phyloP scores from a whole-genome alignment of 805 yeast species.

The Zygotorulaspora danielsina region DNA sequence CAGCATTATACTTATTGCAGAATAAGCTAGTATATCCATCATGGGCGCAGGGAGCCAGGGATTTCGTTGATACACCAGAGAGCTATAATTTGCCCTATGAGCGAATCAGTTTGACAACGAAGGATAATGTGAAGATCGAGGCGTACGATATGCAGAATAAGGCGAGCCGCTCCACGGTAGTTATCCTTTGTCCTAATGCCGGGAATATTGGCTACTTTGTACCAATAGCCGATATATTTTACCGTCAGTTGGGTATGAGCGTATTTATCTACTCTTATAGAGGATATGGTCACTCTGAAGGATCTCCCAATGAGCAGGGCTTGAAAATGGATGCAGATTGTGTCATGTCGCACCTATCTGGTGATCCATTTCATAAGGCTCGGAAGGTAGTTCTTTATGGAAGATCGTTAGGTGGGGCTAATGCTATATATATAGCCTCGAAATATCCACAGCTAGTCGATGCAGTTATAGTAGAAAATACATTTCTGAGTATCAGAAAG shows the following conservation, averaged over 20 bases:
- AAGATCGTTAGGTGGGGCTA: conserved; percentile 93
- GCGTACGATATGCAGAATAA: conserved; percentile 45
- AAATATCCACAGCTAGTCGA: conserved; percentile 46
- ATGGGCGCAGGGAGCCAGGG: conserved; percentile 67
- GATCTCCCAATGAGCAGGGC: conserved; percentile 71
- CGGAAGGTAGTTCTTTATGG: conserved; percentile 68
- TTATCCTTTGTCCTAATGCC: conserved; percentile 86
- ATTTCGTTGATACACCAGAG: conserved; percentile 71
- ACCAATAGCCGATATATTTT: conserved; percentile 72
- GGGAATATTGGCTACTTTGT: conserved; percentile 92
- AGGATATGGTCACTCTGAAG: conserved; percentile 84
- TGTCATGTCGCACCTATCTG: conserved; percentile 53
- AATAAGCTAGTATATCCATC: conserved; percentile 77
- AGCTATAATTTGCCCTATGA: conserved; percentile 63
- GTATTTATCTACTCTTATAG: conserved; percentile 84
- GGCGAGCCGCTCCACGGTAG: conserved; percentile 49
- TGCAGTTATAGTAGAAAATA: conserved; percentile 79
- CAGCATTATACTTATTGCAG: conserved; percentile 60
- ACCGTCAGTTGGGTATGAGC: conserved; percentile 58
- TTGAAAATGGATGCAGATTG: conserved; percentile 78
- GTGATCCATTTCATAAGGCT: conserved; percentile 49
- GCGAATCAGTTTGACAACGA: conserved; percentile 54
- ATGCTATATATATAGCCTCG: conserved; percentile 75
- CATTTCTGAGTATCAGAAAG: conserved; percentile 71
- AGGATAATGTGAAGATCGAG: conserved; percentile 66